Evolutionary conservation across 192 early-diverging fungal genomes (phyloP), one percentile per base, ranked within the genome.

Genomic region (Mortierella antarctica): DNA sequence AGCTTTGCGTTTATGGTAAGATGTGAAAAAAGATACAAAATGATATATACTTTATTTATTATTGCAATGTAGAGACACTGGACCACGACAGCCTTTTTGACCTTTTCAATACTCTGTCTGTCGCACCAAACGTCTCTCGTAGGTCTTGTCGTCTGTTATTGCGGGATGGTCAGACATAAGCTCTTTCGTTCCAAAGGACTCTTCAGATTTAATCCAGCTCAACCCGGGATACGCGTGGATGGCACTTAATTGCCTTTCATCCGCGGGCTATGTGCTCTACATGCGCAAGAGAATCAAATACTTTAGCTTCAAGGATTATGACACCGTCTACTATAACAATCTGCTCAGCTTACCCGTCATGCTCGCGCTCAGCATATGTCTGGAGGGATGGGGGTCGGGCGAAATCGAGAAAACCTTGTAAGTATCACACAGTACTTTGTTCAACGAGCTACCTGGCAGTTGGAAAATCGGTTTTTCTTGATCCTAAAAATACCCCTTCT

Each of bases 271-370:
- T 84, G 91, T 95, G 10, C 85, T 99, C 67, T 90, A 94, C 67
- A 95, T 99, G 94, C 94, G 97, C 83, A 88, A 89, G 82, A 90
- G 91, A 65, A 96, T 97, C 81, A 94, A 92, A 86, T 83, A 92
- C 69, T 92, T 95, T 67, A 89, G 91, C 67, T 99, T 99, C 71
- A 96, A 96, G 83, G 98, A 99, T 75, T 97, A 96, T 84, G 98
- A 99, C 82, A 98, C 97, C 7, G 96, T 99, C 14, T 98, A 93
- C 78, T 98, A 96, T 84, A 99, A 99, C 91, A 98, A 97, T 72
- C 72, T 96, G 45, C 85, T 99, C 31, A 93, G 94, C 0, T 84
- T 95, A 61, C 98, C 98, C 13, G 85, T 95, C 15, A 89, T 91
- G 82, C 58, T 93, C 7, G 72, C 90, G 13, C 86, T 92, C 63